Evolutionary conservation across 2,329 filamentous ascomycete genomes (phyloP).

Genomic region (Stemphylium vesicarium): DNA sequence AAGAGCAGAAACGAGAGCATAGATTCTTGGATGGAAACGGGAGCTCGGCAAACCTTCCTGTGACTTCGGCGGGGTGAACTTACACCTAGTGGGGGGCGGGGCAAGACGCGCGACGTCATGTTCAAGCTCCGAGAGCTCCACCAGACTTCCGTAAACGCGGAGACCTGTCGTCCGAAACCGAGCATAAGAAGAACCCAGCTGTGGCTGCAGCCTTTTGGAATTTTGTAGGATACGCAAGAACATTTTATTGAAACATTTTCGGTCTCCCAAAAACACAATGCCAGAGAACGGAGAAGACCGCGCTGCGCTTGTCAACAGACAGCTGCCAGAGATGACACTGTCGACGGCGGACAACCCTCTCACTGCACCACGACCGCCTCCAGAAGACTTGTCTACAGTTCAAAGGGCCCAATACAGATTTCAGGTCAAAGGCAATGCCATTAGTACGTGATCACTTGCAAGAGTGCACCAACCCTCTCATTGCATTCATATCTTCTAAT

Average conservation of each 20-base stretch:
- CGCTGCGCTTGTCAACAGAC: slow-evolving; percentile 53
- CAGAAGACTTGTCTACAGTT: slow-evolving; percentile 50
- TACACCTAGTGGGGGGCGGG: slow-evolving; percentile 16
- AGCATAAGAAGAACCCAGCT: not conserved
- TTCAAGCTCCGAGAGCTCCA: slow-evolving; percentile 12
- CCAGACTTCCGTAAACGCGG: slow-evolving; percentile 11
- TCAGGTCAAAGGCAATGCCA: slow-evolving; percentile 59
- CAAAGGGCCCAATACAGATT: slow-evolving; percentile 57
- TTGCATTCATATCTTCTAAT: not conserved
- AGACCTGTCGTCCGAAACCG: slow-evolving; percentile 21
- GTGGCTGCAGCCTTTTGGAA: no score
- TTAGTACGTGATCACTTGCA: slow-evolving; percentile 52
- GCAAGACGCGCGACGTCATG: slow-evolving; percentile 21
- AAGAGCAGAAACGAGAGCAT: no score
- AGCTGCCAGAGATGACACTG: slow-evolving; percentile 58
- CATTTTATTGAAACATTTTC: not conserved
- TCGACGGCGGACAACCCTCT: slow-evolving; percentile 54
- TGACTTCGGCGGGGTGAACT: not conserved
- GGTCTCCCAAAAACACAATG: slow-evolving; percentile 27
- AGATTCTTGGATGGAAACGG: not conserved
- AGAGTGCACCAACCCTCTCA: slow-evolving; percentile 16
- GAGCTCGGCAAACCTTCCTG: slow-evolving; percentile 10
- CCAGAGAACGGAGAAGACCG: slow-evolving; percentile 48
- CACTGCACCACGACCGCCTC: slow-evolving; percentile 52
- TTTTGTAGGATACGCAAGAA: not conserved